phyloP scores from a whole-genome alignment of 805 yeast genomes.

The Hanseniaspora hatyaiensis region DNA sequence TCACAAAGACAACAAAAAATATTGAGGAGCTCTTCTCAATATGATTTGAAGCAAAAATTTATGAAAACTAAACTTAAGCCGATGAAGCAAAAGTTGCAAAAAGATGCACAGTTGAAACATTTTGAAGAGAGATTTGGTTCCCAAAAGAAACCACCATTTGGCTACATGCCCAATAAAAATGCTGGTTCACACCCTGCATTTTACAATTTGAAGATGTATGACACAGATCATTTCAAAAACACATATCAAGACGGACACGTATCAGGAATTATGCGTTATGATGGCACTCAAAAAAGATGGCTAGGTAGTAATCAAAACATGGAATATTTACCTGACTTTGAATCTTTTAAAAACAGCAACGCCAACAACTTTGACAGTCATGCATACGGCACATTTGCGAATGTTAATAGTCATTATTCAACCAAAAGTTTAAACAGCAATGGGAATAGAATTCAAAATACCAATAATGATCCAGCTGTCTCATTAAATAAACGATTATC shows the following conservation, averaged over 20 bases:
- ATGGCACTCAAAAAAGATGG: slow-evolving; percentile 11
- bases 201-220: background rate
- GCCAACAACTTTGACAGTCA: background rate
- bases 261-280: slow-evolving; percentile 10
- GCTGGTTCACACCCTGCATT: too few relatives aligned
- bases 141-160: too few relatives aligned
- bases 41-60: too few relatives aligned
- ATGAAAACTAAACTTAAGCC: slow-evolving; percentile 2
- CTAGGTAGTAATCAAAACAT: slow-evolving; percentile 3
- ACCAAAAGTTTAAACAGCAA: too few relatives aligned
- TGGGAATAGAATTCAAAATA: too few relatives aligned
- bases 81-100: background rate
- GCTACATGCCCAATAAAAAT: too few relatives aligned
- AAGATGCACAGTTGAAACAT: background rate
- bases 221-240: background rate
- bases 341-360: background rate
- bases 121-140: slow-evolving; percentile 2
- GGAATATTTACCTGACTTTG: slow-evolving; percentile 11
- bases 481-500: too few relatives aligned
- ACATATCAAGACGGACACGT: slow-evolving; percentile 7
- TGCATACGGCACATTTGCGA: background rate
- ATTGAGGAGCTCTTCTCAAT: too few relatives aligned
- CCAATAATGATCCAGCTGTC: too few relatives aligned
- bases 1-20: background rate
- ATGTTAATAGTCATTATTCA: background rate